phyloP scores from a whole-genome alignment of 164 flowering plant genomes.

The Magnolia officinalis region DNA sequence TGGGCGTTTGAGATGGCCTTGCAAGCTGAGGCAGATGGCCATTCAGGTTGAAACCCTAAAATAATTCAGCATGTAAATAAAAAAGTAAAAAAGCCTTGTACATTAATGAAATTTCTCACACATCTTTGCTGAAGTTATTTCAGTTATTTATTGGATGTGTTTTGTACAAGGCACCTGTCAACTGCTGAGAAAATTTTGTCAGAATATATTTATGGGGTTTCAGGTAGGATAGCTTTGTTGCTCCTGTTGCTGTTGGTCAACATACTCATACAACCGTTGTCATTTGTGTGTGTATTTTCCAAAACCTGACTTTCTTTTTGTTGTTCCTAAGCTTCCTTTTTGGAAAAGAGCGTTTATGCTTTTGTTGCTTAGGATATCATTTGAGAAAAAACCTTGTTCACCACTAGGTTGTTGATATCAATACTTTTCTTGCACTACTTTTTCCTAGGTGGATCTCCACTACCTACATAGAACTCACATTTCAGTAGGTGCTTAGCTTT shows the following conservation, averaged over 20 bases:
- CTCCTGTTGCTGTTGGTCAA: not conserved
- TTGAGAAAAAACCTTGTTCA: no score
- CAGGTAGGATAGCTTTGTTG: slow-evolving; percentile 1
- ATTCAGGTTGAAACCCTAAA: no score
- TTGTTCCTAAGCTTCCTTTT: no score
- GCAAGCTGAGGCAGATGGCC: slow-evolving; percentile 7
- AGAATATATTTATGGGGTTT: slow-evolving; percentile 1
- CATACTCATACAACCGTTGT: no score
- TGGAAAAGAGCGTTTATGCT: no score
- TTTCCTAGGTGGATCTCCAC: not conserved
- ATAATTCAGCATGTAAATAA: slow-evolving; percentile 7
- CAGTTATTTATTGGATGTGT: slow-evolving; percentile 5
- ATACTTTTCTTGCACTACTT: no score
- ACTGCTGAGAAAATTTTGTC: not conserved
- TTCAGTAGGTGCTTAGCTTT: not conserved
- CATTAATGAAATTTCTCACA: slow-evolving; percentile 11
- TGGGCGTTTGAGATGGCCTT: slow-evolving; percentile 9
- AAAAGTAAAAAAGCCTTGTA: slow-evolving; percentile 1
- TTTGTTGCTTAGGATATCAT: no score
- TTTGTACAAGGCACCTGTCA: not conserved
- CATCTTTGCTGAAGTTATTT: slow-evolving; percentile 1
- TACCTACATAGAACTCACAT: not conserved
- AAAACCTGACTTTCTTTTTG: no score
- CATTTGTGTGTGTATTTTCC: no score
- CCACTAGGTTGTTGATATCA: no score